These are phyloP conservation scores for Saccharomycopsis vini DNA, from an alignment of 805 yeast species.

Conservation along the genomic window DNA sequence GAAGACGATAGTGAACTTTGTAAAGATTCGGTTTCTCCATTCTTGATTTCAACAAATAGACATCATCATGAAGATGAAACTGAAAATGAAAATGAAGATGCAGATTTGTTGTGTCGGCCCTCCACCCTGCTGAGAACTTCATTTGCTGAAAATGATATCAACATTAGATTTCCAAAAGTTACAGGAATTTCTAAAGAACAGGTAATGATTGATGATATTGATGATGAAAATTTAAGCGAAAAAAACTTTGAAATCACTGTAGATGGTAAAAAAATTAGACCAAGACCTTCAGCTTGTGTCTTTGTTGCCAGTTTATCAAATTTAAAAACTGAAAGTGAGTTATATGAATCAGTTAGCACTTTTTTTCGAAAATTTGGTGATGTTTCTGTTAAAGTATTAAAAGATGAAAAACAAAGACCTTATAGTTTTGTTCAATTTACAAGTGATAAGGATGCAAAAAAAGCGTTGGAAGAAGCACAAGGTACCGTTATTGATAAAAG, in stretches of 20 bases:
- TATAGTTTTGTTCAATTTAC: slow-evolving; percentile 88
- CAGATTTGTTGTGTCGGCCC: no score
- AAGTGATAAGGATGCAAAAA: slow-evolving; percentile 57
- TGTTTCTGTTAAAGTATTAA: slow-evolving; percentile 67
- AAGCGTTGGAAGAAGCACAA: slow-evolving; percentile 62
- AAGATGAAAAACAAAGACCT: slow-evolving; percentile 77
- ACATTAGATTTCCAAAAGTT: background rate
- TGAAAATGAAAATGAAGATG: no score
- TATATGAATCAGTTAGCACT: slow-evolving; percentile 56
- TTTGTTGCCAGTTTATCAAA: slow-evolving; percentile 83
- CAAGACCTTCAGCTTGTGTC: slow-evolving; percentile 78
- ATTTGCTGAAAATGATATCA: slow-evolving; percentile 1
- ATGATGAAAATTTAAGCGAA: slow-evolving; percentile 1
- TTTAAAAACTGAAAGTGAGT: slow-evolving; percentile 55
- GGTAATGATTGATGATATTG: background rate
- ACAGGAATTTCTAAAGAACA: background rate
- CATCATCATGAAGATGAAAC: no score
- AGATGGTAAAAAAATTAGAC: slow-evolving; percentile 27
- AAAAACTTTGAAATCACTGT: slow-evolving; percentile 4
- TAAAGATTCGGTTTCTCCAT: no score
- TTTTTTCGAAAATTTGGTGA: slow-evolving; percentile 69
- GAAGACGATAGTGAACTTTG: no score
- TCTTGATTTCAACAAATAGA: no score
- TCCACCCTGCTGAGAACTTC: slow-evolving; percentile 6
- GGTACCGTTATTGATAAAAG: slow-evolving; percentile 64